Evolutionary conservation across 352 stramenopile species (phyloP).

Genomic region (Globisporangium parvum): DNA sequence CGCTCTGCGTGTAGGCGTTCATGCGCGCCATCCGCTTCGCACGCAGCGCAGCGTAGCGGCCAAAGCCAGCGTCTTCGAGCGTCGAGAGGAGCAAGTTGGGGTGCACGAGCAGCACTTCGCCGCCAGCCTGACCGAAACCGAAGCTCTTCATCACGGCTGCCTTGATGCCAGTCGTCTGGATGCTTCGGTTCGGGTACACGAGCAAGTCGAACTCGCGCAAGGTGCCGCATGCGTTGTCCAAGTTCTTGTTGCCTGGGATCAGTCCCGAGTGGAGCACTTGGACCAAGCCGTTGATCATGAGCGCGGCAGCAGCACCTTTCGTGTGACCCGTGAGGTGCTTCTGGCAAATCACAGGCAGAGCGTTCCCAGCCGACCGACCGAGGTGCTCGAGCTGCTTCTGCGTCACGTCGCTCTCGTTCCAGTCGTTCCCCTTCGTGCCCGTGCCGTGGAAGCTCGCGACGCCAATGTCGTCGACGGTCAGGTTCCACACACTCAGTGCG

Average conservation of each 20-base stretch:
- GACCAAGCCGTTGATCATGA: conserved; percentile 80
- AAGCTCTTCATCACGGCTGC: conserved; percentile 81
- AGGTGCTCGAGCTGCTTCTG: conserved; percentile 82
- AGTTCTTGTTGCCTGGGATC: conserved; percentile 77
- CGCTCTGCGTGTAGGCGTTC: conserved; percentile 69
- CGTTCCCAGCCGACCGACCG: conserved; percentile 66
- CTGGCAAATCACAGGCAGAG: conserved; percentile 72
- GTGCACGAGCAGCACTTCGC: conserved; percentile 74
- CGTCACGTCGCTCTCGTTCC: conserved; percentile 84
- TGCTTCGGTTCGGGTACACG: conserved; percentile 75
- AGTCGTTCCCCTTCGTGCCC: conserved; percentile 80
- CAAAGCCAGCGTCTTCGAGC: conserved; percentile 38
- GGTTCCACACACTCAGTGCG: conserved; percentile 69
- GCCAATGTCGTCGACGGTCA: conserved; percentile 77
- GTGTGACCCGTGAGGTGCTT: conserved; percentile 81
- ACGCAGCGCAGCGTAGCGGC: conserved; percentile 38
- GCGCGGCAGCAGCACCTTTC: conserved; percentile 77
- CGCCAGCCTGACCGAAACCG: conserved; percentile 73
- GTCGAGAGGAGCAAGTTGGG: conserved; percentile 65
- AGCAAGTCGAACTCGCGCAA: conserved; percentile 74
- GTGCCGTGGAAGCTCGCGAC: conserved; percentile 84
- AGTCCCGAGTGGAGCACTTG: conserved; percentile 73
- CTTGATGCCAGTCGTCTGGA: conserved; percentile 79
- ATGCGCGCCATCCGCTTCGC: conserved; percentile 53
- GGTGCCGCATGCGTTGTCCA: conserved; percentile 71